phyloP scores from a whole-genome alignment of 495 filamentous ascomycete species.

The Elaphomyces granulatus region DNA sequence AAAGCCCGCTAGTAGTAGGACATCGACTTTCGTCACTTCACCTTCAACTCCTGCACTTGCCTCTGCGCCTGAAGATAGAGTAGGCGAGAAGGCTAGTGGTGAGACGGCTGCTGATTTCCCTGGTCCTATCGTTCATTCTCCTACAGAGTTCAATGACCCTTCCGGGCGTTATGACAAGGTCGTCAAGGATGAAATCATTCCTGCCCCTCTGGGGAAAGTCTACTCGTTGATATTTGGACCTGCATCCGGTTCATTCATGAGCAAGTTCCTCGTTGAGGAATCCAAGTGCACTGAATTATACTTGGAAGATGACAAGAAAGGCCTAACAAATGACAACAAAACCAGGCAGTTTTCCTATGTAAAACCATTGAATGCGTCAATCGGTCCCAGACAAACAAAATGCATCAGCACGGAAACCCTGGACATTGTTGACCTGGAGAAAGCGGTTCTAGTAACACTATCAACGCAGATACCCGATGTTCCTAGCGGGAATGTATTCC shows the following conservation, averaged over 20 bases:
- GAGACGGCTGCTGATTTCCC: slow-evolving; percentile 56
- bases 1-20: slow-evolving; percentile 46
- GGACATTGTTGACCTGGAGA: slow-evolving; percentile 75
- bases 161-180: slow-evolving; percentile 69
- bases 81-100: slow-evolving; percentile 39
- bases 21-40: slow-evolving; percentile 42
- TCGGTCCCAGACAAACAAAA: slow-evolving; percentile 91
- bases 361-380: slow-evolving; percentile 68
- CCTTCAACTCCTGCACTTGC: slow-evolving; percentile 21
- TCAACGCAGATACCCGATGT: slow-evolving; percentile 89
- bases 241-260: slow-evolving; percentile 61
- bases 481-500: slow-evolving; percentile 83
- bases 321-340: slow-evolving; percentile 56
- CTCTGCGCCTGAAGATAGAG: slow-evolving; percentile 32
- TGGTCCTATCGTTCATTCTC: slow-evolving; percentile 65
- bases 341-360: slow-evolving; percentile 73
- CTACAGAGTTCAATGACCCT: slow-evolving; percentile 69
- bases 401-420: slow-evolving; percentile 77
- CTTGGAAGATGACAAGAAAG: slow-evolving; percentile 67
- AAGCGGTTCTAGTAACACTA: slow-evolving; percentile 61
- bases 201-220: slow-evolving; percentile 82
- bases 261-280: slow-evolving; percentile 69
- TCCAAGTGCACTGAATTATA: slow-evolving; percentile 80
- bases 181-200: slow-evolving; percentile 71
- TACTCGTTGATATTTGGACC: slow-evolving; percentile 80